Evolutionary conservation across 768 basidiomycete genomes (phyloP).

Genomic region (Lentinula lateritia): DNA sequence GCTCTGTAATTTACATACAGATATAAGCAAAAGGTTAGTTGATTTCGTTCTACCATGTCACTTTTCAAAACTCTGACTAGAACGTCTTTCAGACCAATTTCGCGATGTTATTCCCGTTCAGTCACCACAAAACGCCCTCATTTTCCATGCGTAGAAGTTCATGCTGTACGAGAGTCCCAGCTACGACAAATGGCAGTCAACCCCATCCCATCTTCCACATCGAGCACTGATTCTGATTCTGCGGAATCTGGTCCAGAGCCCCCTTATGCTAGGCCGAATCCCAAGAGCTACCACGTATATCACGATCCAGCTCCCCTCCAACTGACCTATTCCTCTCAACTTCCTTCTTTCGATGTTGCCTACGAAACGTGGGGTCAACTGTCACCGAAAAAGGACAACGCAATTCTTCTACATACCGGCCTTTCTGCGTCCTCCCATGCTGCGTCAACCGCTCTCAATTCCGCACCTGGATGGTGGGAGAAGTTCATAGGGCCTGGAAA

Average conservation of each 20-base stretch:
- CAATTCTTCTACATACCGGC: conserved; percentile 92
- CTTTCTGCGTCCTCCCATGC: conserved; percentile 96
- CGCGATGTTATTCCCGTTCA: conserved; percentile 4
- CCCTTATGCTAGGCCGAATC: conserved; percentile 75
- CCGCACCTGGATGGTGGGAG: conserved; percentile 96
- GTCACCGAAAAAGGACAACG: conserved; percentile 73
- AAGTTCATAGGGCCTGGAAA: conserved; percentile 95
- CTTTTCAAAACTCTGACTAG: conserved; percentile 1
- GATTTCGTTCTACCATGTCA: background rate
- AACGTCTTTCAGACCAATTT: background rate
- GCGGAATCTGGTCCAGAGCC: conserved; percentile 70
- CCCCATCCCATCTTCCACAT: conserved; percentile 16
- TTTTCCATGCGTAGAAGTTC: conserved; percentile 83
- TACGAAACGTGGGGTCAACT: conserved; percentile 99
- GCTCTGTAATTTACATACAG: too few relatives aligned
- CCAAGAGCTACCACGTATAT: conserved; percentile 66
- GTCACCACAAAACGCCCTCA: conserved; percentile 16
- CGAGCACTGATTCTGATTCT: conserved; percentile 14
- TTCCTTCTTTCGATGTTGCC: conserved; percentile 78
- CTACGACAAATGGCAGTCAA: conserved; percentile 27
- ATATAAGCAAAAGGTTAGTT: background rate
- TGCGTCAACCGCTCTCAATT: conserved; percentile 71
- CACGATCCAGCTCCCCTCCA: conserved; percentile 57
- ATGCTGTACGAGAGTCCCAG: conserved; percentile 63
- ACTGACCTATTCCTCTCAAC: conserved; percentile 49